Percentiles rank a stretch among this genome's conserved stretches.
phyloP scores from a whole-genome alignment of 83 land plant species.

The Picea abies region DNA sequence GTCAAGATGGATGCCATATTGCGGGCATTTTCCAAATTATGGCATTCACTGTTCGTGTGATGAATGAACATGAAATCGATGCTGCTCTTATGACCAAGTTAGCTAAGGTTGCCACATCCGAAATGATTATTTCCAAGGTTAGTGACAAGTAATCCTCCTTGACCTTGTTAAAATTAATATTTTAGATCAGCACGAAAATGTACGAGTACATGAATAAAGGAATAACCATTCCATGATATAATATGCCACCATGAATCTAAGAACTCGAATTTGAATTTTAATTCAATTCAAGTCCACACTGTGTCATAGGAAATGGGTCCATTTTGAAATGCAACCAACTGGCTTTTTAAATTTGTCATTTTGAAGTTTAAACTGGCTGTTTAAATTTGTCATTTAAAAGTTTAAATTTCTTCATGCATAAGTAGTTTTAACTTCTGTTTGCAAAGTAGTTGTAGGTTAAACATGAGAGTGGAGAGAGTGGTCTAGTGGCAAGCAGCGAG shows the following conservation, averaged over 20 bases:
- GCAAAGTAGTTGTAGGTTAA: too few species aligned
- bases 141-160: neutral
- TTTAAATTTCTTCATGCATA: too few species aligned
- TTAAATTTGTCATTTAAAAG: too few species aligned
- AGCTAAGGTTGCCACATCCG: conserved; percentile 72
- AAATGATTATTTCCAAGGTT: conserved; percentile 88
- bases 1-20: conserved; percentile 54
- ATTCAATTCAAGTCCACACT: neutral
- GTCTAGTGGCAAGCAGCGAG: too few species aligned
- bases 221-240: neutral
- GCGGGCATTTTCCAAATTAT: conserved; percentile 83
- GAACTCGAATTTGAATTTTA: neutral
- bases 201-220: neutral
- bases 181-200: neutral
- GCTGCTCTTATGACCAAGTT: conserved; percentile 62
- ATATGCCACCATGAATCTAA: neutral
- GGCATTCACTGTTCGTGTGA: conserved; percentile 75
- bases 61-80: conserved; percentile 72
- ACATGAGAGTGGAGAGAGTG: too few species aligned
- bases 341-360: too few species aligned
- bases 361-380: too few species aligned
- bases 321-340: too few species aligned
- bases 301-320: neutral
- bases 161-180: neutral
- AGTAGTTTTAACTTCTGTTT: too few species aligned